These are phyloP conservation scores for Novymonas esmeraldas DNA, from an alignment of 208 protist species.

Conservation along the genomic window DNA sequence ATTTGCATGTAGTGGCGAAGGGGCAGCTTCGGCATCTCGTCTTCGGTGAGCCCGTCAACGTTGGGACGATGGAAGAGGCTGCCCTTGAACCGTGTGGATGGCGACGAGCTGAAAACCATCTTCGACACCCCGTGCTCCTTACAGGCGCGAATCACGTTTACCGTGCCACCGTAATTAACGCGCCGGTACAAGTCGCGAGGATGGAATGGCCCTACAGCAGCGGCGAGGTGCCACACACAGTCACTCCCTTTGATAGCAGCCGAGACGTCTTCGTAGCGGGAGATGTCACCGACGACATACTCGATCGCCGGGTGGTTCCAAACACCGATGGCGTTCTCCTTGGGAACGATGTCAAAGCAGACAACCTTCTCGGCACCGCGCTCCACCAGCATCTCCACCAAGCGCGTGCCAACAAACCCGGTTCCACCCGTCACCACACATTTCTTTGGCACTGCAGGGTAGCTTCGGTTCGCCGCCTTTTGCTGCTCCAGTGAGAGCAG, in stretches of 20 bases:
- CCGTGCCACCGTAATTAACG: conserved; percentile 93
- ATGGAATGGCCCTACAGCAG: conserved; percentile 95
- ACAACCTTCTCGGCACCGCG: conserved; percentile 91
- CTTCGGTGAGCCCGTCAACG: conserved; percentile 92
- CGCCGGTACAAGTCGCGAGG: conserved; percentile 83
- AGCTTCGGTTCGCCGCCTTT: conserved; percentile 49
- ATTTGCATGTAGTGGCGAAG: conserved; percentile 92
- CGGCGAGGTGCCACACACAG: conserved; percentile 95
- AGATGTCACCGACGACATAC: conserved; percentile 93
- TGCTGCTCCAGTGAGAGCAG: conserved; percentile 68
- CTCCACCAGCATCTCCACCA: conserved; percentile 97
- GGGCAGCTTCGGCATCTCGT: conserved; percentile 88
- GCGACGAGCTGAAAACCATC: conserved; percentile 94
- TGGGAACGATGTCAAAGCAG: conserved; percentile 92
- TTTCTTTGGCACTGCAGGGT: conserved; percentile 78
- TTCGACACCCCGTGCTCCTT: conserved; percentile 89
- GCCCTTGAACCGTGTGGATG: conserved; percentile 93
- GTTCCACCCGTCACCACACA: conserved; percentile 95
- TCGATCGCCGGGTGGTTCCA: conserved; percentile 89
- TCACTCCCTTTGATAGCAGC: conserved; percentile 86
- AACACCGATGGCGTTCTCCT: conserved; percentile 62
- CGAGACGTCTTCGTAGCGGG: conserved; percentile 75
- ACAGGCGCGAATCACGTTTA: conserved; percentile 95
- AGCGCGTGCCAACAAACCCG: conserved; percentile 94
- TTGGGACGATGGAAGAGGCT: conserved; percentile 89